Conservation (phyloP, 2,329 filamentous ascomycete genomes). For the Pyrenophora tritici-repentis region DNA sequence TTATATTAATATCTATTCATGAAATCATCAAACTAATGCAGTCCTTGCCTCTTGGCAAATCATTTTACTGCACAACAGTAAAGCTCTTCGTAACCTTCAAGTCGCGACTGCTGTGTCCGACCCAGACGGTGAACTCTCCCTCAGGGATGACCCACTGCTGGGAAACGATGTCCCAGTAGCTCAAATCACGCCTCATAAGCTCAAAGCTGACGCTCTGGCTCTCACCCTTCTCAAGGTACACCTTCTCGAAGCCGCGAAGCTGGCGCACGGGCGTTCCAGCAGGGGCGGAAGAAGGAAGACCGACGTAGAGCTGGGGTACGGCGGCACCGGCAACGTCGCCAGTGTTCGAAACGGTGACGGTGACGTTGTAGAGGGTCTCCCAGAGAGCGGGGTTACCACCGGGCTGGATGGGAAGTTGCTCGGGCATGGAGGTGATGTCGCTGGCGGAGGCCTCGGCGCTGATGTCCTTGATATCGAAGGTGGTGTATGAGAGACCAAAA, state of each 20-base stretch:
- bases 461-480: conserved; percentile 72
- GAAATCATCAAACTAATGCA: no score
- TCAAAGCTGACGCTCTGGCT: conserved; percentile 68
- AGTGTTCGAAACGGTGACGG: conserved; percentile 71
- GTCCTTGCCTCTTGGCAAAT: no score
- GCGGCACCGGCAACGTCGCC: conserved; percentile 59
- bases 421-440: conserved; percentile 65
- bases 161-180: conserved; percentile 76
- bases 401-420: conserved; percentile 49
- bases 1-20: no score
- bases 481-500: conserved; percentile 76
- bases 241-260: conserved; percentile 58
- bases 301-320: conserved; percentile 64
- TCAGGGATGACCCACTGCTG: conserved; percentile 78
- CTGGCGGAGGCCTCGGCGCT: conserved; percentile 57
- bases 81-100: conserved; percentile 26
- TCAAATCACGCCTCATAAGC: conserved; percentile 78
- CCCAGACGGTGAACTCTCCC: conserved; percentile 44
- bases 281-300: conserved; percentile 60
- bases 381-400: conserved; percentile 60
- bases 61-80: conserved; percentile 19
- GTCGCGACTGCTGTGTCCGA: conserved; percentile 37
- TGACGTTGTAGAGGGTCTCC: conserved; percentile 69
- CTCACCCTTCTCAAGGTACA: conserved; percentile 59
- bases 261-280: conserved; percentile 58